Percentiles rank a stretch among this genome's conserved stretches.
Evolutionary conservation across 495 filamentous ascomycete species (phyloP).

Genomic region (Aeminium ludgeri): DNA sequence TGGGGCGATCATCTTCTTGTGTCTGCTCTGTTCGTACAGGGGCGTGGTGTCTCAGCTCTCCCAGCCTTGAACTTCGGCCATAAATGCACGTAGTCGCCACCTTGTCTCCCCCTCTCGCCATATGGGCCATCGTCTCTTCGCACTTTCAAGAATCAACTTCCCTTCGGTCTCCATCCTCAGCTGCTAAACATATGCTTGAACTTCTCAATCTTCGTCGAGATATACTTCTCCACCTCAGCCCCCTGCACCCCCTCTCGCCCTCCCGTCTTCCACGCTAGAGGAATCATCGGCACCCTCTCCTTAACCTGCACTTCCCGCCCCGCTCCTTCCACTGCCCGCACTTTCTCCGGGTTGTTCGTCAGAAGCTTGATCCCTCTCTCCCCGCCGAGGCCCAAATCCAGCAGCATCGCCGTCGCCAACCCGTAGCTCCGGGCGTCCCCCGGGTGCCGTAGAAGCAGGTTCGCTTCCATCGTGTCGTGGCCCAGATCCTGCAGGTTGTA

Average conservation of each 20-base stretch:
- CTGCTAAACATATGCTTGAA: slow-evolving; percentile 27
- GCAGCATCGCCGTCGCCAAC: slow-evolving; percentile 80
- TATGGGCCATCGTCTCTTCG: no score
- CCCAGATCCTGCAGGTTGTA: slow-evolving; percentile 96
- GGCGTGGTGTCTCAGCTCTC: no score
- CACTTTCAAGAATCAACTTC: no score
- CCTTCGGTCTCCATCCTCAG: neutral
- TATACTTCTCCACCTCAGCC: slow-evolving; percentile 78
- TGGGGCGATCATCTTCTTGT: no score
- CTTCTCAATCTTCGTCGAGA: slow-evolving; percentile 59
- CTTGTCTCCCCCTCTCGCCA: no score
- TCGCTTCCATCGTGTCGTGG: slow-evolving; percentile 90
- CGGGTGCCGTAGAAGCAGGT: slow-evolving; percentile 76
- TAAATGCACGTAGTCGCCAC: no score
- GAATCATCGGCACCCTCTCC: slow-evolving; percentile 87
- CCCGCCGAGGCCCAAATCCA: slow-evolving; percentile 60
- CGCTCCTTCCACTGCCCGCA: slow-evolving; percentile 82
- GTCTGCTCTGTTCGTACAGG: no score
- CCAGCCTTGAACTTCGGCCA: no score
- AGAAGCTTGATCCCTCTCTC: slow-evolving; percentile 61
- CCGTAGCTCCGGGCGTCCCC: slow-evolving; percentile 92
- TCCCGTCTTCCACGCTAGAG: slow-evolving; percentile 76
- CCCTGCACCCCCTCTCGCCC: slow-evolving; percentile 67
- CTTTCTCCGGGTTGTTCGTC: slow-evolving; percentile 98
- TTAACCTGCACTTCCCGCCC: slow-evolving; percentile 73